Percentiles rank a stretch among this genome's conserved stretches.
Evolutionary conservation across 164 flowering plant genomes (phyloP).

Genomic region (Chloranthus sessilifolius): DNA sequence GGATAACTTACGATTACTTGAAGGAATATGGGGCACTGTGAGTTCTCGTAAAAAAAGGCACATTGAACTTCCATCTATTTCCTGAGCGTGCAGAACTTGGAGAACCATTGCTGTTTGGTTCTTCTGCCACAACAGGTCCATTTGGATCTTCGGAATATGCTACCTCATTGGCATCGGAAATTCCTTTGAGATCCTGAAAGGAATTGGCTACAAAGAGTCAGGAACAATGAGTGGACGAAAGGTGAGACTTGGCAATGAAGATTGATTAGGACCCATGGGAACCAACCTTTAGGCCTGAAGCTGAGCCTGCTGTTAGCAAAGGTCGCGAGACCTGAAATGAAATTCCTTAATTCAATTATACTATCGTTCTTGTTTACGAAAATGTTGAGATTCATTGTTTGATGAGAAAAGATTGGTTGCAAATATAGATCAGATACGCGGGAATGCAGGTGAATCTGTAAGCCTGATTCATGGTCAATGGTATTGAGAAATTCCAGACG

Average conservation of each 20-base stretch:
- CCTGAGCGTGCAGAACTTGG: constrained; percentile 33
- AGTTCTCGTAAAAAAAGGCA: constrained; percentile 36
- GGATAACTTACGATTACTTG: constrained; percentile 14
- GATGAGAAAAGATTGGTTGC: no score
- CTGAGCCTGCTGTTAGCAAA: constrained; percentile 18
- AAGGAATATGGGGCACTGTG: constrained; percentile 29
- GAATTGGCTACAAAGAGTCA: background rate
- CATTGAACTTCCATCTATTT: constrained; percentile 18
- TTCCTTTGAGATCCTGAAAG: constrained; percentile 30
- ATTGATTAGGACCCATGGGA: no score
- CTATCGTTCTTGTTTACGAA: no score
- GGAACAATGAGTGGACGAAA: no score
- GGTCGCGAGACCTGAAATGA: constrained; percentile 22
- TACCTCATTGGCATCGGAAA: constrained; percentile 18
- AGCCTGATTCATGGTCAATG: no score
- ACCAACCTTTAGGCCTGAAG: constrained; percentile 36
- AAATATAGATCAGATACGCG: no score
- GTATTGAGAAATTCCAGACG: no score
- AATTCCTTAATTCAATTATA: no score
- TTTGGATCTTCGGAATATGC: constrained; percentile 17
- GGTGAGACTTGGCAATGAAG: no score
- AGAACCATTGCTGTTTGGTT: constrained; percentile 15
- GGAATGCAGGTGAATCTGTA: no score
- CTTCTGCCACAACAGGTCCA: constrained; percentile 20
- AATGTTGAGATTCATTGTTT: no score